Evolutionary conservation across 768 basidiomycete genomes (phyloP), one percentile per base, ranked within the genome.

Genomic region (Mycena crocata): DNA sequence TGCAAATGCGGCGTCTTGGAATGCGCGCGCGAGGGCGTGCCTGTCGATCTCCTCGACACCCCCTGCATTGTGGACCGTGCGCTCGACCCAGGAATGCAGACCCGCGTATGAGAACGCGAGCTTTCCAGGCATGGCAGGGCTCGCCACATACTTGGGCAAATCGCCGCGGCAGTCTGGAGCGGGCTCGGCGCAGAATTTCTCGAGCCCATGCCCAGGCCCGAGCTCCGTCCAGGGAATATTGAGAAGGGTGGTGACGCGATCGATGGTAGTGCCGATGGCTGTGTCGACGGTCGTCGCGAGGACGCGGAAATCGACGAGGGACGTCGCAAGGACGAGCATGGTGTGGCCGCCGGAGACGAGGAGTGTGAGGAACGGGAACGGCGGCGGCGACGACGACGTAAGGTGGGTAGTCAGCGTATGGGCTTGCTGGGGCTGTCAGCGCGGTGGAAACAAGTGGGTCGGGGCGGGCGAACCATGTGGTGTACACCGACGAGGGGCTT

Each of bases 271-370:
- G 1, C 96, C 95, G 24, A 96, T 86, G 63, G 88, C 89, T 72
- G 88, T 87, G 70, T 96, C 95, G 7, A 81, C 78, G 0, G 92
- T 93, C 19, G 90, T 90, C 1, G 92, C 91, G 31, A 98, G 80
- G 40, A 92, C 86, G 64, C 83, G 82, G 76, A 93, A 98, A 0
- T 82, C 78, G 7, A 79, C 81, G 30, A 77, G 75, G 2, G 90
- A 89, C 0, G 75, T 82, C 1, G 90, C 93, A 14, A 97, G 88
- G 1, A 98, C 83, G 39, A 99, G 84, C 40, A 98, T 83, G 0
- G 96, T 96, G 76, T 99, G 97, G 3, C 96, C 96, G n/a, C 97
- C 97, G 0, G 95, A 96, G 51, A 97, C 84, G 21, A 99, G 85
- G 15, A 98, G 83, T 0, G 93, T 91, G 37, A 99, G 85, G 81